Conservation (phyloP, 1,284 basidiomycete species). For the Rhodotorula sp. region DNA sequence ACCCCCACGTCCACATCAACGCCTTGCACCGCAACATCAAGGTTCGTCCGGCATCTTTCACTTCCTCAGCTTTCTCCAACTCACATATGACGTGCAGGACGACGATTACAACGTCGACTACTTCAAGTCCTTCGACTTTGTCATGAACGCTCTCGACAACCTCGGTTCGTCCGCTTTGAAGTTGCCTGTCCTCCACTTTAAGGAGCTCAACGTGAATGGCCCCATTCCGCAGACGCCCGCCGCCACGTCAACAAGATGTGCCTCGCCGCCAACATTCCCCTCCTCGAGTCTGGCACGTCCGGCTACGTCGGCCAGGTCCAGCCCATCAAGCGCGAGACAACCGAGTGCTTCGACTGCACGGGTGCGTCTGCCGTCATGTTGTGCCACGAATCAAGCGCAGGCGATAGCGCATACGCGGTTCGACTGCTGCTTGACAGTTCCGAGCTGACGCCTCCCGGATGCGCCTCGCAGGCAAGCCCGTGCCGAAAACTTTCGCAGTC, state of each 20-base stretch:
- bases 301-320: constrained; percentile 80
- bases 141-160: constrained; percentile 95
- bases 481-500: constrained; percentile 92
- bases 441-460: neutral
- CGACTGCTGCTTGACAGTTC: neutral
- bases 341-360: constrained; percentile 86
- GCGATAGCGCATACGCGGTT: too few species aligned
- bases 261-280: constrained; percentile 81
- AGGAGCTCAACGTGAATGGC: neutral
- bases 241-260: constrained; percentile 97
- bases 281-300: constrained; percentile 95
- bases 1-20: constrained; percentile 81
- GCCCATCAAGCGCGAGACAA: constrained; percentile 64
- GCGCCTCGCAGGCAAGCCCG: constrained; percentile 67
- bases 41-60: constrained; percentile 18
- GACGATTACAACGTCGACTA: constrained; percentile 83
- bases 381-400: too few species aligned
- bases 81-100: constrained; percentile 53
- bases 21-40: constrained; percentile 96
- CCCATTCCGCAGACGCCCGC: constrained; percentile 64
- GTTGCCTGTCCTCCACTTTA: neutral
- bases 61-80: neutral
- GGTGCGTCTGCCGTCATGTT: constrained; percentile 1
- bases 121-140: constrained; percentile 87
- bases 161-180: constrained; percentile 56